These are phyloP conservation scores for Aegilops longissima DNA, from an alignment of 176 grass and related monocot species.

Conservation along the genomic window DNA sequence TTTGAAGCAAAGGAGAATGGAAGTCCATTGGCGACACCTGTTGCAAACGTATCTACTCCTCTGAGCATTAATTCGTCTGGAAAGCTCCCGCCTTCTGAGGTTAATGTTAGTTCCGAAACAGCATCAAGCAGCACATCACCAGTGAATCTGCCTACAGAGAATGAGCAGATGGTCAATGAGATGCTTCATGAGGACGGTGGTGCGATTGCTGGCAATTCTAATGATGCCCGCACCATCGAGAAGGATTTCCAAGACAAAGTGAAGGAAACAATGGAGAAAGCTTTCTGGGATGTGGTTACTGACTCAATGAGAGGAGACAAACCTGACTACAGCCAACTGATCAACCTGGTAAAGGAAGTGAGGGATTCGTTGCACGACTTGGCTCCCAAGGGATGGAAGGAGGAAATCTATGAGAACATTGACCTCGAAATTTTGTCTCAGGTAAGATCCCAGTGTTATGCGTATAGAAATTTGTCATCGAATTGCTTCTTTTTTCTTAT, in stretches of 20 bases:
- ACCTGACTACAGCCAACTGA: conserved; percentile 66
- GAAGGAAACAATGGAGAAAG: conserved; percentile 82
- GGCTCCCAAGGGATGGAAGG: conserved; percentile 74
- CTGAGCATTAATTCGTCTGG: conserved; percentile 40
- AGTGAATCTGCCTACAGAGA: conserved; percentile 56
- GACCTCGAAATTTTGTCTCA: conserved; percentile 91
- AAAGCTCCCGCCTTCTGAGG: conserved; percentile 13
- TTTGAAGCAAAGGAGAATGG: conserved; percentile 77
- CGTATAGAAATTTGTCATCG: background rate
- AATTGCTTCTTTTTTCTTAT: background rate
- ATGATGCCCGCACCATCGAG: conserved; percentile 29
- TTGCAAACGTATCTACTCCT: conserved; percentile 59
- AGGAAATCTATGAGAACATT: conserved; percentile 73
- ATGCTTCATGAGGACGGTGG: conserved; percentile 67
- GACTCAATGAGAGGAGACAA: conserved; percentile 64
- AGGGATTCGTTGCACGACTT: conserved; percentile 81
- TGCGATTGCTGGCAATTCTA: conserved; percentile 40
- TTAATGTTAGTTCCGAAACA: conserved; percentile 12
- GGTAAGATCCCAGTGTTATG: conserved; percentile 33
- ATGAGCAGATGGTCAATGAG: conserved; percentile 89
- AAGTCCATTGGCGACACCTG: conserved; percentile 50
- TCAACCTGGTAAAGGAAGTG: conserved; percentile 84
- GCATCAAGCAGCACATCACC: conserved; percentile 20
- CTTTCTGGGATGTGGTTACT: conserved; percentile 84
- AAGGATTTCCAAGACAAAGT: conserved; percentile 59